Conservation (phyloP, 768 basidiomycete species). For the Psilocybe tampanensis region DNA sequence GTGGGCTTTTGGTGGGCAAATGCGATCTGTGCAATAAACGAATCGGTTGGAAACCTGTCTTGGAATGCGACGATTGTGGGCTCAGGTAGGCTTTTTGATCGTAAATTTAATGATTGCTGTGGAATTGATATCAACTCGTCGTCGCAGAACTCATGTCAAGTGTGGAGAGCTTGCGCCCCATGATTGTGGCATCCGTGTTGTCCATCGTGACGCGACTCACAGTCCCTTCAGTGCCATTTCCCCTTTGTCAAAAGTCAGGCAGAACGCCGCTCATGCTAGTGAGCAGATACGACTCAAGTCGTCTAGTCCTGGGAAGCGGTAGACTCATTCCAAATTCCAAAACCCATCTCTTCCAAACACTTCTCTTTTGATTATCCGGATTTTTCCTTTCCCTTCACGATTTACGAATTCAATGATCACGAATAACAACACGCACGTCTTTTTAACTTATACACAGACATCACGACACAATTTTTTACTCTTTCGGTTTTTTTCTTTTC, state of each 20-base stretch:
- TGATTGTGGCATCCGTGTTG: slow-evolving; percentile 69
- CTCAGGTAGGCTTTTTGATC: slow-evolving; percentile 42
- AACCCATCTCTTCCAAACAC: too few species aligned
- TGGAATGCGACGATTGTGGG: slow-evolving; percentile 91
- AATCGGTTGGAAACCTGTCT: slow-evolving; percentile 82
- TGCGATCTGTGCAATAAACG: slow-evolving; percentile 85
- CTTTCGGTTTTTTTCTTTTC: neutral
- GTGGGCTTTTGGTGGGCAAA: slow-evolving; percentile 69
- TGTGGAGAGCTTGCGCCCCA: slow-evolving; percentile 83
- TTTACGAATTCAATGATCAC: neutral
- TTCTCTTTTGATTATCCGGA: neutral
- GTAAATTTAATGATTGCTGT: neutral
- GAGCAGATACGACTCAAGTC: slow-evolving; percentile 30
- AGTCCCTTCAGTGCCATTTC: slow-evolving; percentile 35
- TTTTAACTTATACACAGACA: slow-evolving; percentile 9
- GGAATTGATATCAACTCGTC: slow-evolving; percentile 8
- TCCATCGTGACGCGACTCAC: slow-evolving; percentile 15
- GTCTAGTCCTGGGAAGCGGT: slow-evolving; percentile 21
- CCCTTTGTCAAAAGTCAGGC: slow-evolving; percentile 43
- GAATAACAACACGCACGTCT: neutral
- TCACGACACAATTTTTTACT: neutral
- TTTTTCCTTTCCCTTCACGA: neutral
- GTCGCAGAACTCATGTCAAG: slow-evolving; percentile 70
- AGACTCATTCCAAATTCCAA: neutral
- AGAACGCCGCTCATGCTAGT: slow-evolving; percentile 34